Evolutionary conservation across 768 basidiomycete genomes (phyloP).

Genomic region (Pisolithus orientalis): DNA sequence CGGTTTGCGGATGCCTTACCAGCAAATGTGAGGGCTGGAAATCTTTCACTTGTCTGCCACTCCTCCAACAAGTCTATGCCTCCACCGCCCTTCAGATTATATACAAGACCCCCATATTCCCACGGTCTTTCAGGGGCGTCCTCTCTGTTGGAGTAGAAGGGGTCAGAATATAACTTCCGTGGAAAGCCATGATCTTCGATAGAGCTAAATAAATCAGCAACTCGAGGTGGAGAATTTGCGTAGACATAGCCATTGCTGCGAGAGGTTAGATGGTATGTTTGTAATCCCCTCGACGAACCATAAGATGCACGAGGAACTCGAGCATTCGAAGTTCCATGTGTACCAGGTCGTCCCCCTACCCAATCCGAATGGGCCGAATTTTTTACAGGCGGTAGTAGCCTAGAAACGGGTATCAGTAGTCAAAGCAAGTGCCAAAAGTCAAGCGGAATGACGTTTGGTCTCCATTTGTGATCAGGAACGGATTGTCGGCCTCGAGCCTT

Average conservation of each 20-base stretch:
- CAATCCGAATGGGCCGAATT: not conserved
- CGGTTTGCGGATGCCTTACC: slow-evolving; percentile 13
- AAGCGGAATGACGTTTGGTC: slow-evolving; percentile 8
- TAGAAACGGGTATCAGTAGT: not conserved
- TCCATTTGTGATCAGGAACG: slow-evolving; percentile 1
- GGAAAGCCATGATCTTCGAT: slow-evolving; percentile 45
- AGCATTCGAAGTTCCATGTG: not conserved
- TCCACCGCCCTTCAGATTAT: slow-evolving; percentile 59
- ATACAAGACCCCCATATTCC: slow-evolving; percentile 79
- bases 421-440: not conserved
- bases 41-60: slow-evolving; percentile 37
- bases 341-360: not conserved
- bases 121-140: slow-evolving; percentile 67
- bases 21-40: slow-evolving; percentile 1
- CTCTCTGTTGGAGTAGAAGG: slow-evolving; percentile 66
- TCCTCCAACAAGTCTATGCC: slow-evolving; percentile 52
- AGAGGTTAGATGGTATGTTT: not conserved
- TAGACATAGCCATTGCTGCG: slow-evolving; percentile 36
- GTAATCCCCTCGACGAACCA: slow-evolving; percentile 4
- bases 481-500: slow-evolving; percentile 2
- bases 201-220: slow-evolving; percentile 38
- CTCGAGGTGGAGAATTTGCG: slow-evolving; percentile 42
- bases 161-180: slow-evolving; percentile 62
- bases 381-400: not conserved
- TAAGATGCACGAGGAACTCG: slow-evolving; percentile 13